A percentile compares a stretch with the other conserved stretches of the same genome.
These are phyloP conservation scores for Suhomyces coccinellae DNA, from an alignment of 1,139 yeast species.

Conservation along the genomic window DNA sequence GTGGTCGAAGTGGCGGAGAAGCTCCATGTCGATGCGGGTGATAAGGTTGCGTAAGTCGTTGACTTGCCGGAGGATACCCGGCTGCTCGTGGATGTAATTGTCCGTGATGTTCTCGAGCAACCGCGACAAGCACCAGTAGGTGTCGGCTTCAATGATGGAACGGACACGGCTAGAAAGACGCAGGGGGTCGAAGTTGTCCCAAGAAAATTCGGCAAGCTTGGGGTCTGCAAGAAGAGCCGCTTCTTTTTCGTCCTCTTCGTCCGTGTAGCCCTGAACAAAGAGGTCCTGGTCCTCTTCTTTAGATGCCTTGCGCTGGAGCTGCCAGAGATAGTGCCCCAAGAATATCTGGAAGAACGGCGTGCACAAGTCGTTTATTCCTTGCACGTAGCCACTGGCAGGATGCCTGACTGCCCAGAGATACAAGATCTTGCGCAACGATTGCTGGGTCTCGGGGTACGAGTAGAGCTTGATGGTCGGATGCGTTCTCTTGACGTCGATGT, in stretches of 20 bases:
- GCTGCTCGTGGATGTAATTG: slow-evolving; percentile 96
- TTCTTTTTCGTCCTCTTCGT: slow-evolving; percentile 31
- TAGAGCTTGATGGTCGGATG: slow-evolving; percentile 82
- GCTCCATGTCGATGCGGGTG: slow-evolving; percentile 71
- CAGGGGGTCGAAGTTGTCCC: slow-evolving; percentile 60
- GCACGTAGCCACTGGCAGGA: slow-evolving; percentile 99
- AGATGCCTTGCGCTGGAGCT: slow-evolving; percentile 30
- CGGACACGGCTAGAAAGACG: slow-evolving; percentile 52
- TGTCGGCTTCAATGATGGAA: slow-evolving; percentile 76
- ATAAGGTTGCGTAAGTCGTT: slow-evolving; percentile 75
- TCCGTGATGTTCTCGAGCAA: slow-evolving; percentile 92
- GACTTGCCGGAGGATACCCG: slow-evolving; percentile 93
- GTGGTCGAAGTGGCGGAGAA: slow-evolving; percentile 69
- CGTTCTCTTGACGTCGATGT: slow-evolving; percentile 93
- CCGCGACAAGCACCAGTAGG: slow-evolving; percentile 94
- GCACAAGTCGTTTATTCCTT: slow-evolving; percentile 92
- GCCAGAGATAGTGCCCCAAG: slow-evolving; percentile 65
- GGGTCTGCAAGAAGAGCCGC: slow-evolving; percentile 30
- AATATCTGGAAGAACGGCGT: slow-evolving; percentile 95
- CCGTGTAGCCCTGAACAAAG: slow-evolving; percentile 40
- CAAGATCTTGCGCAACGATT: slow-evolving; percentile 74
- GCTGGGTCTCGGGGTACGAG: slow-evolving; percentile 67
- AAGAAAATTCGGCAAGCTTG: slow-evolving; percentile 22
- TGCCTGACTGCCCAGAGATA: slow-evolving; percentile 97
- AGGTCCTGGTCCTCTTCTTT: slow-evolving; percentile 31